Evolutionary conservation across 2,329 filamentous ascomycete species (phyloP), one percentile per base, ranked within the genome.

Genomic region (Penicillium sp.): DNA sequence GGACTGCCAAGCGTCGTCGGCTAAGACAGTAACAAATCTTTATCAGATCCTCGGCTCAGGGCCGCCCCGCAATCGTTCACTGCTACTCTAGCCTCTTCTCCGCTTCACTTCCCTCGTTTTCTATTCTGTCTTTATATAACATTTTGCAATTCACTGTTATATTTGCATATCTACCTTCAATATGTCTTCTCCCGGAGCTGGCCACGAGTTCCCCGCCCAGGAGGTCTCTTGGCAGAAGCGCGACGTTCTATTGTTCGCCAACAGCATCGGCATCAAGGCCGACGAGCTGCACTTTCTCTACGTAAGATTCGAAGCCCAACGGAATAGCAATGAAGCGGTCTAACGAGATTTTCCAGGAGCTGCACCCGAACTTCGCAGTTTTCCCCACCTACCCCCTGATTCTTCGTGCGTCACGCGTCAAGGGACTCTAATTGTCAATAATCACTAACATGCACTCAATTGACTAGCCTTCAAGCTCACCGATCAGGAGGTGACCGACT

Each of bases 211-310:
- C 71, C 89, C 90, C 52, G 74, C 82, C 44, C 78, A 84, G 66
- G 82, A 87, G 68, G 90, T 95, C 10, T 83, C 86, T 64, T 96
- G 91, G 92, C 74, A 89, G 65, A 91, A 92, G 82, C 85, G 92
- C 61, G 92, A 96, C 79, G 84, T 86, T 33, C 80, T 96, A 56
- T 85, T 97, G 56, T 96, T 96, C 72, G 91, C 92, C 63, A 87
- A 88, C 74, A 93, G 87, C 76, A 93, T 96, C 70, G 92, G 92
- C 51, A 86, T 82, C 68, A 93, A 84, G 12, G 81, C 82, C n/a
- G 86, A 95, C 64, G 92, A 96, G 79, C 84, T 96, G 67, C 90
- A 96, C 70, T 95, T 93, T 70, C 85, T 96, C 75, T 96, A 91
- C 66, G 90, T 94, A 80, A 15, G 16, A 39, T 13, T n/a, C 24